Conservation (phyloP, 495 filamentous ascomycete genomes). For the Recurvomyces mirabilis region DNA sequence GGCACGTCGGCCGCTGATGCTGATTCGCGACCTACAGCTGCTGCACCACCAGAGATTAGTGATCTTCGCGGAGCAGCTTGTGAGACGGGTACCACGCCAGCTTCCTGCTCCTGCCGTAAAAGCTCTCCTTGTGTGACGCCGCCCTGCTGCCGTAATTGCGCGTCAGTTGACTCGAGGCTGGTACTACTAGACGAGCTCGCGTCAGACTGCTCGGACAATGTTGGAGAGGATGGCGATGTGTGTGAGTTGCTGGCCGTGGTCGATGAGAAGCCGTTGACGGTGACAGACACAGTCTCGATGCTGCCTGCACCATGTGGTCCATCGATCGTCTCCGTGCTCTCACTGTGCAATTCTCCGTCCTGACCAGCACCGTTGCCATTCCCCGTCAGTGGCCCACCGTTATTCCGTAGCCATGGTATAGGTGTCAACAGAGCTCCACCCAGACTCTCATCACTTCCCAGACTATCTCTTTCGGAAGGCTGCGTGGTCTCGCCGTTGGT, state of each 20-base stretch:
- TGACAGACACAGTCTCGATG: conserved; percentile 60
- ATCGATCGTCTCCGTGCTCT: conserved; percentile 58
- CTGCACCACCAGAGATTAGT: conserved; percentile 14
- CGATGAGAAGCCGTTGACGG: conserved; percentile 45
- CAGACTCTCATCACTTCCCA: conserved; percentile 77
- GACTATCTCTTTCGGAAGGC: conserved; percentile 23
- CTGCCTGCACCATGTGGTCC: conserved; percentile 59
- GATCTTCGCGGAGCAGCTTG: conserved; percentile 31
- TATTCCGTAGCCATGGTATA: conserved; percentile 67
- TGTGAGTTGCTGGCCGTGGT: conserved; percentile 8
- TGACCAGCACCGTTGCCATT: conserved; percentile 18
- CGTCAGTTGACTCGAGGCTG: conserved; percentile 13
- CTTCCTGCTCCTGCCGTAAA: conserved; percentile 65
- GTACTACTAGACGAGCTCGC: conserved; percentile 13
- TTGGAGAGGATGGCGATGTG: conserved; percentile 17
- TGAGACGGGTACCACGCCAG: conserved; percentile 49
- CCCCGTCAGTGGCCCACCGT: conserved; percentile 18
- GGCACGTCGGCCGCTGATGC: background rate
- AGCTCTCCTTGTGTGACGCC: conserved; percentile 67
- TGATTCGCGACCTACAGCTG: conserved; percentile 15
- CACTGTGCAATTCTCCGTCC: conserved; percentile 47
- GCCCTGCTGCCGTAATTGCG: conserved; percentile 32
- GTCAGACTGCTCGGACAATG: conserved; percentile 22
- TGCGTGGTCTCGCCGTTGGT: conserved; percentile 29
- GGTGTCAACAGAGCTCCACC: conserved; percentile 88